These are phyloP conservation scores for Cercophora newfieldiana DNA, from an alignment of 495 filamentous ascomycete species.

Conservation along the genomic window DNA sequence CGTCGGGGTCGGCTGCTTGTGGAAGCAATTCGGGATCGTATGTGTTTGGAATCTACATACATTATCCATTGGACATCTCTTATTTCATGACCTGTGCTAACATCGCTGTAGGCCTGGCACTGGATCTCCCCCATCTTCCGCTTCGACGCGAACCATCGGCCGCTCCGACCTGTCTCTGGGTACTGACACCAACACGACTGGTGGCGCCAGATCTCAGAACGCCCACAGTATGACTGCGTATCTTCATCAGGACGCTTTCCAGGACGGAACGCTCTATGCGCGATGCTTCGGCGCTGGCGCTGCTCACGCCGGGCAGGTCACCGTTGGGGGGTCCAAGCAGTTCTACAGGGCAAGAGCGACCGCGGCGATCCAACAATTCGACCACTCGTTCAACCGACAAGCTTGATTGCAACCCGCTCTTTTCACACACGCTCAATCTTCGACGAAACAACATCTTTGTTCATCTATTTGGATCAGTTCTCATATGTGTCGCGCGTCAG, in stretches of 20 bases:
- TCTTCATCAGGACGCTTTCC: neutral
- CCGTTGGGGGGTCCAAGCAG: neutral
- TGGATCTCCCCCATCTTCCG: neutral
- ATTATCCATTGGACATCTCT: too few relatives aligned
- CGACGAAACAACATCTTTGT: neutral
- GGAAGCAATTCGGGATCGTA: neutral
- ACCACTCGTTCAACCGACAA: neutral
- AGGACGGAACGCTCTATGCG: neutral
- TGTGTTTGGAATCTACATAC: neutral
- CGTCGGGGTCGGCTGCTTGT: neutral
- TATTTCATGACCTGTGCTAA: too few relatives aligned
- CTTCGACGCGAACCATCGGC: neutral
- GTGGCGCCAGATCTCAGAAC: neutral
- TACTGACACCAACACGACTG: neutral
- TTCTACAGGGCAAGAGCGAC: neutral
- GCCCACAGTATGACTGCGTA: neutral
- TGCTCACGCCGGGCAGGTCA: neutral
- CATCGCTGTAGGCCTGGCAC: too few relatives aligned
- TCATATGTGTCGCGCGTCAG: too few relatives aligned
- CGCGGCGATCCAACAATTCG: neutral
- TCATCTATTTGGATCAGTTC: neutral
- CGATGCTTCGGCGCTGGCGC: neutral
- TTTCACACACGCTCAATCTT: neutral
- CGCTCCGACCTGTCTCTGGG: neutral
- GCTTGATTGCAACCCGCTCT: neutral